These are phyloP conservation scores for Zychaea mexicana DNA, from an alignment of 371 early-diverging fungal species.

Conservation along the genomic window DNA sequence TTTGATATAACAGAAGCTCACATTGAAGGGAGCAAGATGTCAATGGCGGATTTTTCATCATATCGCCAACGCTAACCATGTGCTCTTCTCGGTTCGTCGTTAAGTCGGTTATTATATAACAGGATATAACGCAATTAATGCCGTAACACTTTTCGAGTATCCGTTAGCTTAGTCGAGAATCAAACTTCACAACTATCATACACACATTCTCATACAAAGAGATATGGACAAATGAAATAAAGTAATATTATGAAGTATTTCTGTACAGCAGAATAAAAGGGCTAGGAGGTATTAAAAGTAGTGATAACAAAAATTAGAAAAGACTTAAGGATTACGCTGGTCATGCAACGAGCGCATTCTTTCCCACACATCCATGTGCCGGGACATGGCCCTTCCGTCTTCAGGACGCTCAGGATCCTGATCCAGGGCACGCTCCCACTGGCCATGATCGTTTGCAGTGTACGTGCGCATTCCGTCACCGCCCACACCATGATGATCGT, in stretches of 20 bases:
- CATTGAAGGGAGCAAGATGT: too few species aligned
- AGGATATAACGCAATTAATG: too few species aligned
- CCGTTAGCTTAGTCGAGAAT: too few species aligned
- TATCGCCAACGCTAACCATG: too few species aligned
- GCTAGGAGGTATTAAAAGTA: neutral
- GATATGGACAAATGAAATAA: neutral
- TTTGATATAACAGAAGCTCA: too few species aligned
- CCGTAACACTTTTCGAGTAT: too few species aligned
- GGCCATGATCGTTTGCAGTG: constrained; percentile 47
- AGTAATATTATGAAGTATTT: neutral
- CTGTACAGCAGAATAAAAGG: neutral
- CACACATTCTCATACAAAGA: neutral
- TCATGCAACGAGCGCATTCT: constrained; percentile 36
- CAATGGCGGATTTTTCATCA: too few species aligned
- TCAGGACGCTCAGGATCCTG: constrained; percentile 21
- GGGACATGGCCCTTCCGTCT: constrained; percentile 24
- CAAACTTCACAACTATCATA: too few species aligned
- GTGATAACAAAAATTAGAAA: neutral
- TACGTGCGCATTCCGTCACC: constrained; percentile 27
- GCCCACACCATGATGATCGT: too few species aligned
- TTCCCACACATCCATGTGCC: constrained; percentile 42
- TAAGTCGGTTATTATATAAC: too few species aligned
- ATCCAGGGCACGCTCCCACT: constrained; percentile 37
- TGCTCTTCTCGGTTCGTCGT: too few species aligned
- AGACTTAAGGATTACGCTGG: constrained; percentile 1